Evolutionary conservation across 1,284 basidiomycete genomes (phyloP), one percentile per base, ranked within the genome.

Genomic region (Trichosporon ovoides): DNA sequence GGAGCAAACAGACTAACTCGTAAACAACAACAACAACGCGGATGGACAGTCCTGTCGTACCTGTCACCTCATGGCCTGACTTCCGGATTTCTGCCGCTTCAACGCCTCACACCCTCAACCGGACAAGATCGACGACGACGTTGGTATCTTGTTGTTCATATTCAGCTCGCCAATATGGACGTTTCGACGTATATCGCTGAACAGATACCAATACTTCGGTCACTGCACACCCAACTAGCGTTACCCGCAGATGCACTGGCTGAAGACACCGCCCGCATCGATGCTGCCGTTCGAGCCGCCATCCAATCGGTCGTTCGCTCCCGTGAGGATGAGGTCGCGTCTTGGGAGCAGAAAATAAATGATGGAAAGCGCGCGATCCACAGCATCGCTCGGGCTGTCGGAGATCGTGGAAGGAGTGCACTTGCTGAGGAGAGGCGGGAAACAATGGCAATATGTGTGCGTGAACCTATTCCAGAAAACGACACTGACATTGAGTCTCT

Each of bases 281-380:
- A 75, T 53, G 65, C 68, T 1, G 73, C 72, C 3, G 71, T 76
- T 53, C 62, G 64, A 24, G 64, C 62, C 3, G 73, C 72, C 2
- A 72, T 76, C 33, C 62, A 66, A 2, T 65, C 67, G 1, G 64
- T 76, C 33, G 66, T 76, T 3, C 59, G 70, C 4, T 67, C 71
- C 18, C 55, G 73, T 19, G 74, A 76, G 52, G 64, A 65, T 13
- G 70, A 76, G 58, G 74, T 76, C n/a, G 71, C 73, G 16, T 58
- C 59, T 10, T 70, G 71, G 65, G 68, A 68, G 56, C 68, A 69
- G 49, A 64, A 63, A 38, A 73, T 73, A 14, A 63, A 58, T 7
- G 64, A 66, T 18, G 61, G 58, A 38, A 68, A 66, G 58, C 61
- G 68, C 16, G 62, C 65, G 52, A 58, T 71, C 18, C 60, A 58